Base-by-base conservation (phyloP, 805 yeast genomes). In the Tetrapisispora taiwanensis region DNA sequence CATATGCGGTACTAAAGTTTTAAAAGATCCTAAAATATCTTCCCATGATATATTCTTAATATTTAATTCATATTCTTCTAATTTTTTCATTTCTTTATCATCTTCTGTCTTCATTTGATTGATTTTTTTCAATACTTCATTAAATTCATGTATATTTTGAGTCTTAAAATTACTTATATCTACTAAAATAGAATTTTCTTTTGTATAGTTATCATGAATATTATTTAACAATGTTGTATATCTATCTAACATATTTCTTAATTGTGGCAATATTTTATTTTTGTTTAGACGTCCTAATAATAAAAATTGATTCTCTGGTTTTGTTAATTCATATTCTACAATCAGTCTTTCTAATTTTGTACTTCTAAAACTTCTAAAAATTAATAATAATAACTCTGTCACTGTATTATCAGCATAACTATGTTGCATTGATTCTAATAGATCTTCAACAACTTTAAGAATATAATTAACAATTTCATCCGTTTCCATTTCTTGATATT, bases 361-460 rank as follows among this genome's bases (percentile, higher is more conserved):
- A 26, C 72, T 67, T 5, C 69, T 71, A 41, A 81, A 70, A 52
- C 71, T 72, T 7, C 64, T 48, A 48, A 78, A 79, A 1, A 83
- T 59, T 18, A 75, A 72, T 18, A 71, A 67, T 26, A 84, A 58
- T 0, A 77, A 56, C 5, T 70, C 65, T 5, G 80, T 68, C 1
- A 81, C 66, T 5, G 70, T 63, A 12, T 72, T 69, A 54, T 84
- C 95, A 0, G 80, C 83, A 45, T 80, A 86, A 19, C 78, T 77
- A 58, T 81, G 81, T 30, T 76, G 69, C 15, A 84, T 63, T 1
- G 90, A 78, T 19, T 76, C 76, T 4, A 77, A 63, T 46, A 88
- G 64, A 56, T 85, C 90, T 43, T 78, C 83, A 20, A 83, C 55
- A 0, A 72, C 65, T 45, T 62, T 64, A 33, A 67, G 51, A 54